Base-by-base conservation (phyloP, 2,329 filamentous ascomycete species). In the Apiospora rasikravindrae region DNA sequence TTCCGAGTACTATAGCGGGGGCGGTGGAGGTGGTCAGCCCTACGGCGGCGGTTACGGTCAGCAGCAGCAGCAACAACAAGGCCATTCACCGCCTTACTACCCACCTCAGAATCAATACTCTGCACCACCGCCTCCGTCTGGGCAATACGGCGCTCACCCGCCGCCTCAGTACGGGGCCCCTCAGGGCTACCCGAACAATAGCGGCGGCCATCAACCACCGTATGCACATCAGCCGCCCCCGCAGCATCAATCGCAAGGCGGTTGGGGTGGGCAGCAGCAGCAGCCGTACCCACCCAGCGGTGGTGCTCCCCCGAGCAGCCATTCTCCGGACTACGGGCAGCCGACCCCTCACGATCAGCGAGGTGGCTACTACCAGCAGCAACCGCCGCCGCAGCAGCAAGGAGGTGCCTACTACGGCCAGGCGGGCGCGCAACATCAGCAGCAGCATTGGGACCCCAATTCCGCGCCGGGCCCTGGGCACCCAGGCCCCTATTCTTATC, bases 311-410 rank as follows among this genome's bases (percentile, higher is more conserved):
- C 51, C 40, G 44, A 29, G 16, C n/a, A 29, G 24, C n/a, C 45
- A 53, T 42, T 26, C 49, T 8, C 57, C 69, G n/a, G 53, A n/a
- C 3, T 67, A 51, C 69, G 57, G 57, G n/a, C 69, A 57, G 14
- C 69, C 49, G 2, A n/a, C 53, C 29, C 53, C 33, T 51, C 45
- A 64, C 10, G 13, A 86, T 71, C 83, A 84, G 40, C 19, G 29
- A 10, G 33, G 44, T 16, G 68, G 47, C 14, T 40, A 69, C 26
- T 40, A 57, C 68, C 47, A 69, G 4, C 67, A 69, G 22, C 45
- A 69, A 2, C 45, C 16, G 19, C 29, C 29, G 11, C 42, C 7
- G 19, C 67, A 16, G 2, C 67, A 69, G 47, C 68, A 51, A 14
- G 67, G 67, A 47, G 57, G 33, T 37, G 33, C 57, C 33, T 64